These are phyloP conservation scores for Nicotiana benthamiana DNA, from an alignment of 257 asterid genomes.

Conservation along the genomic window DNA sequence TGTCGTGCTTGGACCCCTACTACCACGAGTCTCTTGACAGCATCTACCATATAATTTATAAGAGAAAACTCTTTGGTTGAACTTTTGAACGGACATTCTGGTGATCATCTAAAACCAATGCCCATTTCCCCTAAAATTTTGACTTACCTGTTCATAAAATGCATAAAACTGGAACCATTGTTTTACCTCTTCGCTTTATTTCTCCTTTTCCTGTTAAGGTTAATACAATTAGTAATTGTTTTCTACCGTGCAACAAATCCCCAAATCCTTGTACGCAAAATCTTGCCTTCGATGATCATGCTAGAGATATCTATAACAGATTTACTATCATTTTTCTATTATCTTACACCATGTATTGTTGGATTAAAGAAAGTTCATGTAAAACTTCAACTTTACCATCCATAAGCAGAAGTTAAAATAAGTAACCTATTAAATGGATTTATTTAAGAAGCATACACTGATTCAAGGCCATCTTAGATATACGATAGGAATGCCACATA, in stretches of 20 bases:
- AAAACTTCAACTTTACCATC: not conserved
- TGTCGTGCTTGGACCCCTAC: not conserved
- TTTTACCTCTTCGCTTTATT: not conserved
- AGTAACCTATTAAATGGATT: not conserved
- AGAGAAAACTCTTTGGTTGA: not conserved
- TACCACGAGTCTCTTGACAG: not conserved
- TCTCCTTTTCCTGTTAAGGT: not conserved
- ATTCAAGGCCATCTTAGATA: conserved; percentile 85
- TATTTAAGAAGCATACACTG: conserved; percentile 9
- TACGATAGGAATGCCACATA: conserved; percentile 79
- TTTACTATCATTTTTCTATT: not conserved
- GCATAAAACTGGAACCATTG: not conserved
- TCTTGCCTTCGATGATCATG: too few relatives aligned
- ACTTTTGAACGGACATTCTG: not conserved
- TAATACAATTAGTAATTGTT: not conserved
- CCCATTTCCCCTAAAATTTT: not conserved
- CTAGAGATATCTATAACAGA: not conserved
- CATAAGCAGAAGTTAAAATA: not conserved
- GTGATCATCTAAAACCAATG: not conserved
- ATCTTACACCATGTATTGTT: not conserved
- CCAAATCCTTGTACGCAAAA: not conserved
- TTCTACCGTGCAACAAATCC: not conserved
- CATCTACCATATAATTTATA: not conserved
- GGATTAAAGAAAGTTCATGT: not conserved
- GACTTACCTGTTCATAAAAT: not conserved